Evolutionary conservation across 768 basidiomycete genomes (phyloP).

Genomic region (Pleurotus salmoneostramineus): DNA sequence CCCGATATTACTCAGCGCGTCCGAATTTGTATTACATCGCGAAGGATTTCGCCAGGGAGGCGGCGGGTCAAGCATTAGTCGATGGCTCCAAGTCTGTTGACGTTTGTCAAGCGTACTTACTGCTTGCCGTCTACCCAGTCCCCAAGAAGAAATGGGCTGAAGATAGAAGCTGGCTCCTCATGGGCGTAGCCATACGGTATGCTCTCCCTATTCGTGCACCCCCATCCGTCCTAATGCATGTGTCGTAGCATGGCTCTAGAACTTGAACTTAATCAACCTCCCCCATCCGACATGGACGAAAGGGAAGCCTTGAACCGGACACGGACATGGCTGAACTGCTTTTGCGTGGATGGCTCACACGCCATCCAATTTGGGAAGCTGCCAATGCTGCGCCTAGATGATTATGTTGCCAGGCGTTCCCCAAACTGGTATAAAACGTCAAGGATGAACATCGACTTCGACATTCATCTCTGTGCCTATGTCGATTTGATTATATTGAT

Average conservation of each 20-base stretch:
- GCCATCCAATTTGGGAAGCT: conserved; percentile 77
- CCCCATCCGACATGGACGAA: conserved; percentile 44
- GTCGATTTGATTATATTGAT: conserved; percentile 48
- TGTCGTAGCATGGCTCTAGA: conserved; percentile 62
- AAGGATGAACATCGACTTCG: conserved; percentile 32
- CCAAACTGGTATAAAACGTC: conserved; percentile 45
- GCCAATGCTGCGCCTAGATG: conserved; percentile 60
- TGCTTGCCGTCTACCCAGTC: conserved; percentile 60
- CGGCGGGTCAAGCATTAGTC: conserved; percentile 55
- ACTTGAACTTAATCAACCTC: conserved; percentile 59
- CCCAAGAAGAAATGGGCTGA: conserved; percentile 66
- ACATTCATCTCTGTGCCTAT: conserved; percentile 48
- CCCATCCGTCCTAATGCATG: neutral
- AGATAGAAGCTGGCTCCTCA: conserved; percentile 68
- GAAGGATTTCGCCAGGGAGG: conserved; percentile 58
- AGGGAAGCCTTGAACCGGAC: conserved; percentile 68
- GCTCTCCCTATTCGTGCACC: neutral
- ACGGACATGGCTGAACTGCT: conserved; percentile 74
- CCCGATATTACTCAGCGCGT: conserved; percentile 55
- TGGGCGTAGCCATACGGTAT: conserved; percentile 68
- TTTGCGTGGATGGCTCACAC: conserved; percentile 69
- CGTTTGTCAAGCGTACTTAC: conserved; percentile 62
- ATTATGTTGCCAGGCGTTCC: conserved; percentile 51
- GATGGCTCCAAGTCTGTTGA: conserved; percentile 69
- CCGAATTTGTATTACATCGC: conserved; percentile 54